Percentiles rank a stretch among this genome's conserved stretches.
Evolutionary conservation across 495 filamentous ascomycete genomes (phyloP).

Genomic region (Hyaloscypha bicolor): DNA sequence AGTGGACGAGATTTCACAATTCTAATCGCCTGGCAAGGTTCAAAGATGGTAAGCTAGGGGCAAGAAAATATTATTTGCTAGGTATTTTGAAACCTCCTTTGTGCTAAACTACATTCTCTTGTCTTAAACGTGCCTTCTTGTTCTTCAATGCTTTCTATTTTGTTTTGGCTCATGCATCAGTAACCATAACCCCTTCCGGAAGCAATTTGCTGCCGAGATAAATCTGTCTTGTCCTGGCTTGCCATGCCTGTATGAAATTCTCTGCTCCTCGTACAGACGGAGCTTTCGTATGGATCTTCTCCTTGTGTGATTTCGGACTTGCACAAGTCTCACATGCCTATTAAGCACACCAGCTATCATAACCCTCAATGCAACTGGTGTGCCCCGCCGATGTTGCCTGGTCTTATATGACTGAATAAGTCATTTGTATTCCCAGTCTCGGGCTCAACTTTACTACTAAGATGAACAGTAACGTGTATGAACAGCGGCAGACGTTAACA

Average conservation of each 20-base stretch:
- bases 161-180: no score
- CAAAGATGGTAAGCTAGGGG: no score
- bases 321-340: constrained; percentile 15
- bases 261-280: constrained; percentile 18
- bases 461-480: constrained; percentile 13
- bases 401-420: constrained; percentile 25
- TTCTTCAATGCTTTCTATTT: no score
- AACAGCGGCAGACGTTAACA: constrained; percentile 10
- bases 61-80: no score
- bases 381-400: constrained; percentile 18
- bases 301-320: constrained; percentile 22
- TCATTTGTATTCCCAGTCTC: constrained; percentile 3
- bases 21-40: no score
- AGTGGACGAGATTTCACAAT: no score
- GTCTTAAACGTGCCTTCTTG: no score
- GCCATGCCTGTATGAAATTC: constrained; percentile 3
- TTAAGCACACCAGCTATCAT: constrained; percentile 26
- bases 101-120: no score
- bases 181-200: no score
- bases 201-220: no score
- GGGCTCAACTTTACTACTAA: constrained; percentile 9
- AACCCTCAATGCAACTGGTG: constrained; percentile 27
- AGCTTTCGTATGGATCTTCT: constrained; percentile 23
- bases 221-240: no score
- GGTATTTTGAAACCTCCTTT: no score